phyloP scores from a whole-genome alignment of 129 eudicot species.

The Scalesia atractyloides region DNA sequence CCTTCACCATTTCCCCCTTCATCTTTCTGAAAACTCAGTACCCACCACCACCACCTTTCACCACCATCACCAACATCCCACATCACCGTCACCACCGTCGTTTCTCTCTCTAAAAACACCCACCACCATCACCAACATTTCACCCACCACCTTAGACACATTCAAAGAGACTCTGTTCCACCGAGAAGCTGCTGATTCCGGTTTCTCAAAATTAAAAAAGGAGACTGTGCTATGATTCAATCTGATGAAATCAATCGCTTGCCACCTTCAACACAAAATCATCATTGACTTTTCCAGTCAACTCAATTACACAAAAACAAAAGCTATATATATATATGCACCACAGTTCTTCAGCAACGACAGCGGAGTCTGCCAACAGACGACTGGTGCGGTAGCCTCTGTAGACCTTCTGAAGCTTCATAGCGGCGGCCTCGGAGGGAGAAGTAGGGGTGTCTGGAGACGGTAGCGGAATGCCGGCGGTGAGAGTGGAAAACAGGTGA shows the following conservation, averaged over 20 bases:
- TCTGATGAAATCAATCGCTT: constrained; percentile 82
- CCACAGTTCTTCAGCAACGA: constrained; percentile 92
- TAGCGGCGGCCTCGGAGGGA: constrained; percentile 64
- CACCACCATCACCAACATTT: too few relatives aligned
- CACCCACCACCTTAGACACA: constrained; percentile 98
- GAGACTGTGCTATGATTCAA: constrained; percentile 84
- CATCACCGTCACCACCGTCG: too few relatives aligned
- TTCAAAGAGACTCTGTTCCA: constrained; percentile 78
- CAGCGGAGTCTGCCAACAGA: constrained; percentile 87
- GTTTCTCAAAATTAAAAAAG: constrained; percentile 68
- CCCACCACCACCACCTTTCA: too few relatives aligned
- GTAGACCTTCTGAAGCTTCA: constrained; percentile 72
- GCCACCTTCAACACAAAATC: constrained; percentile 71
- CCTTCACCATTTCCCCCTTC: too few relatives aligned
- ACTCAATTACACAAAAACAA: too few relatives aligned
- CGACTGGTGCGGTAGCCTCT: constrained; percentile 94
- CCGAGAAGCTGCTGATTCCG: constrained; percentile 66
- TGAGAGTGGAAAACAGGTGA: constrained; percentile 11
- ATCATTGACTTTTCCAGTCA: neutral
- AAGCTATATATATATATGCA: neutral
- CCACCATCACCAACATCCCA: too few relatives aligned
- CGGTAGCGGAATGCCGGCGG: neutral
- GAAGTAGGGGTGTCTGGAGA: neutral
- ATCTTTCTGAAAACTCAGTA: too few relatives aligned
- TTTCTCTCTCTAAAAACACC: too few relatives aligned